Evolutionary conservation across 495 filamentous ascomycete species (phyloP).

Genomic region (Annulohypoxylon moriforme): DNA sequence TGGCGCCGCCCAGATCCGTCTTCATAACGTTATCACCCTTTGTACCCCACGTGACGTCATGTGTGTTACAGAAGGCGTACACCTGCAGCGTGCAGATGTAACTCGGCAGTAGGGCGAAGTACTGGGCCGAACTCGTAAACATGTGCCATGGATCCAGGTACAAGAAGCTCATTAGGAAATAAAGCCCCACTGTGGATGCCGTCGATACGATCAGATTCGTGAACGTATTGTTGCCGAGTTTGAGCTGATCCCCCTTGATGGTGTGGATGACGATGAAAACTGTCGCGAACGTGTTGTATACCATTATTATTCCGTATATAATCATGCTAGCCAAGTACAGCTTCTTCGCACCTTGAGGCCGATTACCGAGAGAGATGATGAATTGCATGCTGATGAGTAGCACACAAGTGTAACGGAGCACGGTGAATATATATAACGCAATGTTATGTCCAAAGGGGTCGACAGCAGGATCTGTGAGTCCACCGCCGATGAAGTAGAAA

Average conservation of each 20-base stretch:
- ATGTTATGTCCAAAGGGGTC: constrained; percentile 92
- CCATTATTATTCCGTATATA: constrained; percentile 92
- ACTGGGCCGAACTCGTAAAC: constrained; percentile 93
- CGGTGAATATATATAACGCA: constrained; percentile 83
- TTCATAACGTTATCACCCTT: constrained; percentile 97
- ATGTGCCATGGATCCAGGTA: constrained; percentile 99
- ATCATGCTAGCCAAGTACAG: constrained; percentile 91
- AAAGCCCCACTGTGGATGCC: constrained; percentile 87
- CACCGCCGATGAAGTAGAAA: constrained; percentile 98
- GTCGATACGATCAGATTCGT: constrained; percentile 95
- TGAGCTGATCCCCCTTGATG: constrained; percentile 66
- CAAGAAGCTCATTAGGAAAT: constrained; percentile 95
- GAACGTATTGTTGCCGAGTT: constrained; percentile 85
- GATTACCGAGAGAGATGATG: constrained; percentile 97
- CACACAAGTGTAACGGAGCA: constrained; percentile 85
- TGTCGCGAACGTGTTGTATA: constrained; percentile 89
- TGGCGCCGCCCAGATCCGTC: constrained; percentile 89
- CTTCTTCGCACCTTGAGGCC: constrained; percentile 93
- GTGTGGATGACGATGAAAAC: constrained; percentile 88
- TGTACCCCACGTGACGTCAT: constrained; percentile 99
- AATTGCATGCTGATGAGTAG: constrained; percentile 94
- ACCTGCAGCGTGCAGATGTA: constrained; percentile 99
- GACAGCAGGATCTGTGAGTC: constrained; percentile 80
- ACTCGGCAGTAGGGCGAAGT: constrained; percentile 88
- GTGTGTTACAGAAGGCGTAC: constrained; percentile 99